These are phyloP conservation scores for Phytophthora lateralis DNA, from an alignment of 352 stramenopile genomes.

Conservation along the genomic window DNA sequence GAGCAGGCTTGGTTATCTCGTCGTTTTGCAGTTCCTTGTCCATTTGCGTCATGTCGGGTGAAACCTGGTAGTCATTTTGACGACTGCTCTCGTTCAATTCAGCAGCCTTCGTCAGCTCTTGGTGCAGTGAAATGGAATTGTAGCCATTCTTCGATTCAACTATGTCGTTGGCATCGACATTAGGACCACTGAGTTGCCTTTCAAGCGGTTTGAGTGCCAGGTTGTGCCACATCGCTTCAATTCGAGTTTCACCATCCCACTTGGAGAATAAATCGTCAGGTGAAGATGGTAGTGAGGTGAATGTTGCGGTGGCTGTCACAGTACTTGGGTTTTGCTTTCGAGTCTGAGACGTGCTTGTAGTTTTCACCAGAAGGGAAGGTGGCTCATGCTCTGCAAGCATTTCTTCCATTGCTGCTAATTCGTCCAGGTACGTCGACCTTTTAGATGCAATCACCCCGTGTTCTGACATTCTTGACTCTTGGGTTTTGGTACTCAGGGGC, in stretches of 20 bases:
- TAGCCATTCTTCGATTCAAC: slow-evolving; percentile 27
- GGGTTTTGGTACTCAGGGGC: background rate
- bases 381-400: slow-evolving; percentile 45
- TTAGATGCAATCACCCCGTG: background rate
- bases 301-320: background rate
- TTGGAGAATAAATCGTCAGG: slow-evolving; percentile 16
- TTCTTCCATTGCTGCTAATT: slow-evolving; percentile 61
- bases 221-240: slow-evolving; percentile 73
- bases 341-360: slow-evolving; percentile 1
- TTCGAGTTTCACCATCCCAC: slow-evolving; percentile 28
- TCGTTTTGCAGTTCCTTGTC: background rate
- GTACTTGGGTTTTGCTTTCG: background rate
- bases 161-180: background rate
- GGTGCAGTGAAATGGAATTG: slow-evolving; percentile 48
- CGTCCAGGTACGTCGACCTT: slow-evolving; percentile 44
- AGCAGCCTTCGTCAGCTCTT: slow-evolving; percentile 7
- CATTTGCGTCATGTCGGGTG: background rate
- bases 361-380: slow-evolving; percentile 8
- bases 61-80: background rate
- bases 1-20: background rate
- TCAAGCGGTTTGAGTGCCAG: slow-evolving; percentile 42
- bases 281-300: background rate
- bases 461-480: background rate
- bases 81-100: background rate
- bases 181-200: slow-evolving; percentile 7